Conservation (phyloP, 2,329 filamentous ascomycete species). For the Claviceps pazoutovae region DNA sequence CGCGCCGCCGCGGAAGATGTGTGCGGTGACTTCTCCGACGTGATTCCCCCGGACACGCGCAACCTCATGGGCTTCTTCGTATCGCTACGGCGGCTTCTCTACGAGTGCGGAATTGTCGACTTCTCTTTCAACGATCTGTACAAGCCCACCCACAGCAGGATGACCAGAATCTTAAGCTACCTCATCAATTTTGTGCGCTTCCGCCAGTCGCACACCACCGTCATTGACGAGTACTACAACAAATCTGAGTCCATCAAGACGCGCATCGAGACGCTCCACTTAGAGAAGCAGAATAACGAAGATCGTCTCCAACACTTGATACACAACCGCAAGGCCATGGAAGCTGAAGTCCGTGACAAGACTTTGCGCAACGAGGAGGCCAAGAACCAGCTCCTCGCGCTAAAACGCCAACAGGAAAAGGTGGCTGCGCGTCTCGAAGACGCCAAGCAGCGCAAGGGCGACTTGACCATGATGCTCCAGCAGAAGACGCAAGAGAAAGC, state of each 20-base stretch:
- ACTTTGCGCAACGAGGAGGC: conserved; percentile 74
- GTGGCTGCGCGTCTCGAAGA: conserved; percentile 73
- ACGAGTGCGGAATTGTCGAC: conserved; percentile 83
- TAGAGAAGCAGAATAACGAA: conserved; percentile 79
- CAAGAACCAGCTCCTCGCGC: conserved; percentile 66
- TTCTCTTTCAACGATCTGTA: conserved; percentile 90
- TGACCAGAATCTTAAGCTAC: conserved; percentile 93
- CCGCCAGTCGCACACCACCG: conserved; percentile 75
- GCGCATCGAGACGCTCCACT: conserved; percentile 73
- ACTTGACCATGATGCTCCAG: conserved; percentile 58
- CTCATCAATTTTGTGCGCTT: conserved; percentile 98
- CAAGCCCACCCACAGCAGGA: conserved; percentile 74
- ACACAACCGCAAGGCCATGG: conserved; percentile 64
- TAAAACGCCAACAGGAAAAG: conserved; percentile 69
- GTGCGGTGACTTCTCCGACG: conserved; percentile 70
- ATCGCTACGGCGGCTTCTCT: conserved; percentile 62
- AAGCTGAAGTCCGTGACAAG: conserved; percentile 72
- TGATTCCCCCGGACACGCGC: conserved; percentile 74
- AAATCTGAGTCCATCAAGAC: conserved; percentile 75
- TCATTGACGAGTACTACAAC: conserved; percentile 91
- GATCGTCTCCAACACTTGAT: conserved; percentile 67
- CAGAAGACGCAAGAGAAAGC: conserved; percentile 57
- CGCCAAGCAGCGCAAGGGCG: conserved; percentile 64
- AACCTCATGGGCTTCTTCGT: conserved; percentile 95
- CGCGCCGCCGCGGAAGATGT: conserved; percentile 79